These are phyloP conservation scores for Blepharisma stoltei DNA, from an alignment of 73 alveolate genomes.

Conservation along the genomic window DNA sequence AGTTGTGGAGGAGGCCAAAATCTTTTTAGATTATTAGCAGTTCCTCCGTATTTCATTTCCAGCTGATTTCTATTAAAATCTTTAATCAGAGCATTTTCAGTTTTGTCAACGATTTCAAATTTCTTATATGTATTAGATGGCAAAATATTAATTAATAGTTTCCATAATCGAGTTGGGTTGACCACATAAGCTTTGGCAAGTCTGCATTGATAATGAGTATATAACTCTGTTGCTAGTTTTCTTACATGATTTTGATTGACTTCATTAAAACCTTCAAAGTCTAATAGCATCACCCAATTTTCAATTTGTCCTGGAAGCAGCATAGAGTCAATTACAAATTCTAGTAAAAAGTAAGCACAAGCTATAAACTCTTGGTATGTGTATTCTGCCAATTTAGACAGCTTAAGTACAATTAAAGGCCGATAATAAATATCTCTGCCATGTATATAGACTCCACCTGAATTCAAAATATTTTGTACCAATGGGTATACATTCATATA, in stretches of 20 bases:
- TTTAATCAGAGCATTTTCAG: conserved; percentile 17
- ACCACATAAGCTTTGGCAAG: conserved; percentile 10
- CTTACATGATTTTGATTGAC: conserved; percentile 2
- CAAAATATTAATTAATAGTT: neutral
- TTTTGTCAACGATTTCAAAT: neutral
- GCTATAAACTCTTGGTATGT: neutral
- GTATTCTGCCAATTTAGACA: neutral
- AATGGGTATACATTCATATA: neutral
- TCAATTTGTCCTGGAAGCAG: conserved; percentile 70
- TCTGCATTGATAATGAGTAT: conserved; percentile 34
- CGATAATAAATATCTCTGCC: conserved; percentile 41
- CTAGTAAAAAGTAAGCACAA: conserved; percentile 34
- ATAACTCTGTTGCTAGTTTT: neutral
- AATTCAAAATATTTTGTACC: neutral
- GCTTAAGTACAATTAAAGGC: conserved; percentile 38
- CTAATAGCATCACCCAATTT: conserved; percentile 53
- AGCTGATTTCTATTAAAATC: conserved; percentile 16
- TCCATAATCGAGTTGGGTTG: conserved; percentile 3
- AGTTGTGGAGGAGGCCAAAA: conserved; percentile 39
- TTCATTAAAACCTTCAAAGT: conserved; percentile 25
- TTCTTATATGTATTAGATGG: neutral
- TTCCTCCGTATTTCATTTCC: conserved; percentile 39
- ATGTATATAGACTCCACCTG: conserved; percentile 30
- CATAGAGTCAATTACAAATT: conserved; percentile 47
- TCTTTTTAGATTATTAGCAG: conserved; percentile 24